Conservation (phyloP, 106 monocot species). For the Dioscorea zingiberensis region DNA sequence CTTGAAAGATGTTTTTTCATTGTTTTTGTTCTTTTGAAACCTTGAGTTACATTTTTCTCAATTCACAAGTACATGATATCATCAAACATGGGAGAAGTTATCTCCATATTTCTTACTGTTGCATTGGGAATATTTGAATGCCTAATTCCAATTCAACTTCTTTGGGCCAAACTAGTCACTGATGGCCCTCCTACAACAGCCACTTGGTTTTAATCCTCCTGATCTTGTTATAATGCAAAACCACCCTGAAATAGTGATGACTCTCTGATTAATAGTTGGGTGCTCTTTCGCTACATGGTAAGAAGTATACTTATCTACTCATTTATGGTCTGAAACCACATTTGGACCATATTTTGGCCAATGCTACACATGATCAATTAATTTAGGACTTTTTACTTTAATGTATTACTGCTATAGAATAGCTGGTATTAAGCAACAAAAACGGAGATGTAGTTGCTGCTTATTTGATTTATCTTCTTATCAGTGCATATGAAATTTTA, state of each 20-base stretch:
- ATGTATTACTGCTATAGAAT: no score
- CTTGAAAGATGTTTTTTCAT: neutral
- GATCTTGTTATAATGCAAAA: constrained; percentile 69
- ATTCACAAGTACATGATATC: constrained; percentile 79
- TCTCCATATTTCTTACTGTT: constrained; percentile 76
- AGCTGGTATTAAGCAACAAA: no score
- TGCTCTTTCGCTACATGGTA: constrained; percentile 82
- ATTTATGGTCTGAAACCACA: neutral
- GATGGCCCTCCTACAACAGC: constrained; percentile 87
- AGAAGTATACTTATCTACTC: neutral
- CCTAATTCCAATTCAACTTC: constrained; percentile 77
- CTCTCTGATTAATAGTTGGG: constrained; percentile 73
- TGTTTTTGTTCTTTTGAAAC: constrained; percentile 1
- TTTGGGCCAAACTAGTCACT: constrained; percentile 87
- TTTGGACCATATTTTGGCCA: no score
- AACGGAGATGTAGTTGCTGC: no score
- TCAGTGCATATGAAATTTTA: constrained; percentile 2
- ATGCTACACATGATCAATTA: no score
- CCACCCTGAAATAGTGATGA: constrained; percentile 64
- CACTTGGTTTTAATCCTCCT: constrained; percentile 75
- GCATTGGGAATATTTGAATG: constrained; percentile 82
- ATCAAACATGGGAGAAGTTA: constrained; percentile 81
- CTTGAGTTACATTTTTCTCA: neutral
- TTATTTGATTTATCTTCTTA: neutral
- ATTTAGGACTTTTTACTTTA: no score